A percentile compares a stretch with the other conserved stretches of the same genome.
Evolutionary conservation across 2,329 filamentous ascomycete species (phyloP).

Genomic region (Penicillium rolfsii): DNA sequence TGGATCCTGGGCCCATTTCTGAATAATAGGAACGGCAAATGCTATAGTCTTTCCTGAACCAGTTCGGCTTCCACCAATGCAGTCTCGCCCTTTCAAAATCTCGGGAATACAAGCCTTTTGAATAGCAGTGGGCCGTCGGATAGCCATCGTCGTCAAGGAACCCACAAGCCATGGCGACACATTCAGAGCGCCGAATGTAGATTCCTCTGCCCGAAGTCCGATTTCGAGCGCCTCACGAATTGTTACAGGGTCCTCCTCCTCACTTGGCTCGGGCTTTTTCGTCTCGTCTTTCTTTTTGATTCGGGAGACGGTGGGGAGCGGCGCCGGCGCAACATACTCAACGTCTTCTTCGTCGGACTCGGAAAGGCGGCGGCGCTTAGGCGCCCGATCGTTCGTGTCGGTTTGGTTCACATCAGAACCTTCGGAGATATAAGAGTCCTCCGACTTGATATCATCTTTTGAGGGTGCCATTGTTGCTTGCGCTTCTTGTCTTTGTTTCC

Average conservation of each 20-base stretch:
- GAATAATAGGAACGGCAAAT: constrained; percentile 91
- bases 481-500: constrained; percentile 21
- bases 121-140: constrained; percentile 86
- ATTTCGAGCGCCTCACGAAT: constrained; percentile 47
- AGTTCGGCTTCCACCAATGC: constrained; percentile 90
- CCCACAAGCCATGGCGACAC: constrained; percentile 86
- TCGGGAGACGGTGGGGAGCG: constrained; percentile 45
- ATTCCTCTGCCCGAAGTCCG: constrained; percentile 49
- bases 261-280: constrained; percentile 21
- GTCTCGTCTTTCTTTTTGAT: constrained; percentile 45
- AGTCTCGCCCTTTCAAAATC: constrained; percentile 87
- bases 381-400: constrained; percentile 35
- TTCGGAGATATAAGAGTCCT: constrained; percentile 31
- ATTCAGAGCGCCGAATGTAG: constrained; percentile 70
- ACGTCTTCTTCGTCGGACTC: constrained; percentile 41
- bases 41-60: constrained; percentile 97
- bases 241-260: constrained; percentile 42
- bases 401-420: constrained; percentile 24
- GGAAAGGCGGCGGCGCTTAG: constrained; percentile 47
- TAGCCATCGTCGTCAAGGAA: constrained; percentile 76
- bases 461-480: constrained; percentile 36
- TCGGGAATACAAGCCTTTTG: constrained; percentile 91
- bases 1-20: constrained; percentile 91
- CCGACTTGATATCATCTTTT: constrained; percentile 28
- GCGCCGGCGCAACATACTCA: constrained; percentile 38